These are phyloP conservation scores for Pythium grandisporangium DNA, from an alignment of 352 stramenopile genomes.

Conservation along the genomic window DNA sequence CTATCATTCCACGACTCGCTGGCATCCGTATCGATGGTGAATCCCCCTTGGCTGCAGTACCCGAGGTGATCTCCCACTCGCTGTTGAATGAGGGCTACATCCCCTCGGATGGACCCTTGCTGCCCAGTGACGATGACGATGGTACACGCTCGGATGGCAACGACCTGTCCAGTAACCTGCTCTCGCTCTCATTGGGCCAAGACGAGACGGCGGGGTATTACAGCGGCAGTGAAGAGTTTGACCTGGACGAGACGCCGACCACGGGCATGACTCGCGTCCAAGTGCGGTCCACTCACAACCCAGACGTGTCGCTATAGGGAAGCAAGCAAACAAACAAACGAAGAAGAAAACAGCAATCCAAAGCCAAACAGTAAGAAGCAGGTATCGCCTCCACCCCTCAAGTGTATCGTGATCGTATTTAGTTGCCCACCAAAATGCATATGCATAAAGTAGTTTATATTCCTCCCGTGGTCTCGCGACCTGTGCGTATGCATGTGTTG, in stretches of 20 bases:
- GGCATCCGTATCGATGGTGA: constrained; percentile 60
- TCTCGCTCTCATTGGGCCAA: constrained; percentile 38
- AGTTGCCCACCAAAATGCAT: no score
- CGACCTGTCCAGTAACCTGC: constrained; percentile 35
- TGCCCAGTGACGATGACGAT: no score
- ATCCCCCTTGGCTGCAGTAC: constrained; percentile 30
- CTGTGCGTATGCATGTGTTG: no score
- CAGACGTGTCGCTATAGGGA: constrained; percentile 33
- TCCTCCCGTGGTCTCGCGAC: no score
- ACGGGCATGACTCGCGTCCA: constrained; percentile 6
- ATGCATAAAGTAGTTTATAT: no score
- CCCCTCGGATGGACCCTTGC: constrained; percentile 37
- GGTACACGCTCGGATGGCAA: constrained; percentile 7
- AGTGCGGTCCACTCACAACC: constrained; percentile 16
- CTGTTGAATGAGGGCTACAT: constrained; percentile 77
- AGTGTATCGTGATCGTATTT: no score
- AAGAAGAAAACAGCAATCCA: no score
- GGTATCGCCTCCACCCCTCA: no score
- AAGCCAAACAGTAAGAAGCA: no score
- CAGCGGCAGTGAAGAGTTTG: constrained; percentile 3
- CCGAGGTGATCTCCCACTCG: constrained; percentile 4
- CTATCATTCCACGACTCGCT: constrained; percentile 62
- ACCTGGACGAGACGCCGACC: neutral
- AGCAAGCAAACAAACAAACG: no score
- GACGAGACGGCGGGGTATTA: constrained; percentile 8